Evolutionary conservation across 1,139 yeast genomes (phyloP), one percentile per base, ranked within the genome.

Genomic region (Protomyces arabidopsidicola): DNA sequence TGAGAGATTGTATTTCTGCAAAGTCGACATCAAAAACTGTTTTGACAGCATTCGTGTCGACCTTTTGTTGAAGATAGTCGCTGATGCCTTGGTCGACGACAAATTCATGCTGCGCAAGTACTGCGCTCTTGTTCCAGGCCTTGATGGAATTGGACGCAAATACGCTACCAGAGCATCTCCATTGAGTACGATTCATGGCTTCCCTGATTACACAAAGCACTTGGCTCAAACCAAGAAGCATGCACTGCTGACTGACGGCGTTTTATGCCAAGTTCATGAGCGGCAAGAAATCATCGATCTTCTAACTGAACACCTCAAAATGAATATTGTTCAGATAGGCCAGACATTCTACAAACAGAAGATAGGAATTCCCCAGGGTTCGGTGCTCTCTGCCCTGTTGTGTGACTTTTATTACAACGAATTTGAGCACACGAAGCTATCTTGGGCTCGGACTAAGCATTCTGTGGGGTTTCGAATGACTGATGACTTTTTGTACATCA

Each of bases 341-440:
- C 71, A 72, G 0, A 69, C 69, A 1, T 74, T 76, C 2, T 83
- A 75, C 67, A 73, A 74, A 34, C 78, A 96, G 65, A 80, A 75
- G 50, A 75, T 78, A 10, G 98, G 98, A 0, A 81, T 93, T 0
- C 93, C 88, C 62, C 98, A 93, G 74, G 98, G 98, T 0, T 84
- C 90, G 6, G 84, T 87, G 0, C 74, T 91, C 16, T 95, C 96
- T 68, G 81, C 89, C 0, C 76, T 85, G 1, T 78, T 93, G 45
- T 90, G 96, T 69, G 89, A 90, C 69, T 71, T 90, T 3, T 83
- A 88, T 0, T 87, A 88, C 70, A 88, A 87, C 69, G 78, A 81
- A 8, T 73, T 91, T 59, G 82, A 88, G 1, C 78, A 78, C n/a
- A 72, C 77, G 6, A 71, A 78, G 45, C 76, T 81, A n/a, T 67